Evolutionary conservation across 805 yeast species (phyloP).

Genomic region (Citeromyces matritensis): DNA sequence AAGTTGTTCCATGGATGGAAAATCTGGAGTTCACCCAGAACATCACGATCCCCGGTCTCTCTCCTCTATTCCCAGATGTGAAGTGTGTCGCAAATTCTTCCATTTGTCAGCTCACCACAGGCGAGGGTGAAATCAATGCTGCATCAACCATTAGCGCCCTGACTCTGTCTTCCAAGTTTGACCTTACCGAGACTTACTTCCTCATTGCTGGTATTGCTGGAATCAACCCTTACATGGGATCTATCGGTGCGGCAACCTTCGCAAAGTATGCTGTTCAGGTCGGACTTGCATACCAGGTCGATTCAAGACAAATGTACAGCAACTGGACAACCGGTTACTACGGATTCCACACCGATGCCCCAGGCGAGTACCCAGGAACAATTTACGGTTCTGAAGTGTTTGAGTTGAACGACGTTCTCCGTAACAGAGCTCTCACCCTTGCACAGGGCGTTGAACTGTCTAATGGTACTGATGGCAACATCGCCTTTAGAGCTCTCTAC

Average conservation of each 20-base stretch:
- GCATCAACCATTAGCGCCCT: conserved; percentile 36
- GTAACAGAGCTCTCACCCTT: conserved; percentile 33
- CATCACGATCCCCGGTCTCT: conserved; percentile 50
- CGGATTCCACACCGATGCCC: conserved; percentile 28
- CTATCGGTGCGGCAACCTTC: conserved; percentile 37
- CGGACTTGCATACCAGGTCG: conserved; percentile 35
- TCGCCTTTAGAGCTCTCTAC: conserved; percentile 24
- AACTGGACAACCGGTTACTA: conserved; percentile 41
- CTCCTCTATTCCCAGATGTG: conserved; percentile 41
- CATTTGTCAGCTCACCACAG: conserved; percentile 39
- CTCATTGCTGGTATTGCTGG: conserved; percentile 45
- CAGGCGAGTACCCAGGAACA: conserved; percentile 27
- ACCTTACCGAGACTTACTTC: conserved; percentile 37
- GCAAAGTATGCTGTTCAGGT: conserved; percentile 40
- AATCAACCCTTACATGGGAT: conserved; percentile 31
- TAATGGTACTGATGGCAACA: conserved; percentile 24
- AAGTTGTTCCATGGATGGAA: conserved; percentile 36
- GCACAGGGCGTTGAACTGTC: conserved; percentile 22
- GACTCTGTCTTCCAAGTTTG: conserved; percentile 30
- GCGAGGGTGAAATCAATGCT: conserved; percentile 48
- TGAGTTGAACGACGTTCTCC: conserved; percentile 34
- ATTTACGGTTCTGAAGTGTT: conserved; percentile 45
- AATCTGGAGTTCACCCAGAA: conserved; percentile 32
- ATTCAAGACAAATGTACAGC: conserved; percentile 20
- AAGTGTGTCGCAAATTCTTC: conserved; percentile 38